Base-by-base conservation (phyloP, 495 filamentous ascomycete species). In the Cercophora scortea region DNA sequence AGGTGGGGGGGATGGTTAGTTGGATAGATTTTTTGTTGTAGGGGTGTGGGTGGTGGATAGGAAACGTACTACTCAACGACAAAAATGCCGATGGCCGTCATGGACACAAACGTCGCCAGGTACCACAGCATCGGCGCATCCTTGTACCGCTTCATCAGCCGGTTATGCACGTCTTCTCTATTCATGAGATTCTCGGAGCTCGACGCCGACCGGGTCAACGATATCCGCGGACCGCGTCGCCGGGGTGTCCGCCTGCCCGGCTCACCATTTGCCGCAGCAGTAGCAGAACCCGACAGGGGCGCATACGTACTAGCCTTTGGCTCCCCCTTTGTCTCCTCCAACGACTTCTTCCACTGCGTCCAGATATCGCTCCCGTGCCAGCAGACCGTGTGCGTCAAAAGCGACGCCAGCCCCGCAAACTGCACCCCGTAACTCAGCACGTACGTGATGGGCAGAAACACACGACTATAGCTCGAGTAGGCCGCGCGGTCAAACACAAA, bases 51-150 rank as follows among this genome's bases (percentile, higher is more conserved):
- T 15, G 1, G 25, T 15, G 16, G 41, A 2, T 3, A 33, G 8
- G n/a, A 3, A 33, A 71, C 79, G 69, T 62, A 81, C 79, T 82
- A 87, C 70, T 90, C 88, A 3, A 91, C 87, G n/a, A 90, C 80
- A 59, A 92, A 91, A 16, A 93, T 86, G 6, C 85, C 81, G 43
- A 90, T 79, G 6, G 81, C 83, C 1, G 81, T 75, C 80, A 90
- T 90, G 16, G 79, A 71, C 1, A 84, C 56, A 51, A 84, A 87
- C 0, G 83, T 86, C 18, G 78, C 18, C 15, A 90, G 65, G 61
- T 93, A 93, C 89, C 89, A 93, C 55, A 74, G 76, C 42, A 84
- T 74, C 3, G 89, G 89, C 0, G 87, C 87, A 65, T 92, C 87
- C 47, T 81, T 76, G 53, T 88, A 87, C 47, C 79, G 72, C 57